These are phyloP conservation scores for Proliferodiscus dingleyae DNA, from an alignment of 2,329 filamentous ascomycete species.

Conservation along the genomic window DNA sequence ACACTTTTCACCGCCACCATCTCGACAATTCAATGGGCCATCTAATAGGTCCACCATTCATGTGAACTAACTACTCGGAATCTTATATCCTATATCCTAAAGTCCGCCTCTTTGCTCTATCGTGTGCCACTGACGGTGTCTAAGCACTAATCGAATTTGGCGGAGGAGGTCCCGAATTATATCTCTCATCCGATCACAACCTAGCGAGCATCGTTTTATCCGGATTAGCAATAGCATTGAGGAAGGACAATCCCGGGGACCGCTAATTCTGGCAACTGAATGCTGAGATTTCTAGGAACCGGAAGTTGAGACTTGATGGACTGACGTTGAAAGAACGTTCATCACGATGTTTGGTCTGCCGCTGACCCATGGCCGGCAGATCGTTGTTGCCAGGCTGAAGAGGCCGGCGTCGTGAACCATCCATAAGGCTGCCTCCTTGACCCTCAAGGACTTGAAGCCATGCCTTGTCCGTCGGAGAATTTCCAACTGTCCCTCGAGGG, in stretches of 20 bases:
- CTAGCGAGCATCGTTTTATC: constrained; percentile 10
- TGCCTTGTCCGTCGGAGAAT: constrained; percentile 27
- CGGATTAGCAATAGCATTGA: too few relatives aligned
- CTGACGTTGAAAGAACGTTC: constrained; percentile 18
- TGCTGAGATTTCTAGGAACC: neutral
- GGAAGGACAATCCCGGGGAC: constrained; percentile 9
- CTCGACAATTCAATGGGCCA: too few relatives aligned
- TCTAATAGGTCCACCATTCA: too few relatives aligned
- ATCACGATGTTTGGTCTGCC: constrained; percentile 15
- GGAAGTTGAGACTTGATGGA: constrained; percentile 8
- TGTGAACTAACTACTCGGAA: too few relatives aligned
- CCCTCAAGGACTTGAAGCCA: constrained; percentile 21
- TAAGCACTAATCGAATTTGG: too few relatives aligned
- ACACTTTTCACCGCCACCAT: constrained; percentile 13
- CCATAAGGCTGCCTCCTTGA: constrained; percentile 24
- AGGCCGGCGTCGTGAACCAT: constrained; percentile 27
- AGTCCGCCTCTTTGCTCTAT: too few relatives aligned
- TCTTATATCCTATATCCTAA: too few relatives aligned
- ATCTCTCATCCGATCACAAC: constrained; percentile 2
- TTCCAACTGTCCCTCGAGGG: constrained; percentile 22
- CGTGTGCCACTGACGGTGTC: too few relatives aligned
- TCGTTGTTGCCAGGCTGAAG: constrained; percentile 20
- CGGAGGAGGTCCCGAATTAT: too few relatives aligned
- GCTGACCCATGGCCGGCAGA: constrained; percentile 28
- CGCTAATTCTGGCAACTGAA: constrained; percentile 1